Conservation (phyloP, 2,329 filamentous ascomycete genomes). For the Sphaceloma murrayae region DNA sequence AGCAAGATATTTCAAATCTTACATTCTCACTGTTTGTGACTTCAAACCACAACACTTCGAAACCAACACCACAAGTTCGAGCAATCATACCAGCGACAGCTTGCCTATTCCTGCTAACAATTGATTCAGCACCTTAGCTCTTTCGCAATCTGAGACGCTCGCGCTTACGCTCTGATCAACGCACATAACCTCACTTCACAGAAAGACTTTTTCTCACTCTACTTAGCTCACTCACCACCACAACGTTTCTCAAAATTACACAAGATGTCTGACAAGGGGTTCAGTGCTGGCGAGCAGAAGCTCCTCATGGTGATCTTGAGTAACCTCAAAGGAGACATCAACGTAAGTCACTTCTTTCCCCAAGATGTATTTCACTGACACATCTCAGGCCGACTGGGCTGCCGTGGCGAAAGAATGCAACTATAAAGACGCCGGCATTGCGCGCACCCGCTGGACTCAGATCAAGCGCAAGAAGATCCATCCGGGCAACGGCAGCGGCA, state of each 20-base stretch:
- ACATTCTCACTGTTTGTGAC: too few relatives aligned
- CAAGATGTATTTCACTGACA: conserved; percentile 1
- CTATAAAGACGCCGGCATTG: conserved; percentile 23
- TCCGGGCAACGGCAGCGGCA: background rate
- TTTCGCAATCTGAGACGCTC: too few relatives aligned
- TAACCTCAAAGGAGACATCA: conserved; percentile 23
- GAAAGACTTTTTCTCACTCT: too few relatives aligned
- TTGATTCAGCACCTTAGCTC: too few relatives aligned
- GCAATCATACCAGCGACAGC: too few relatives aligned
- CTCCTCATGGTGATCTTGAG: conserved; percentile 23
- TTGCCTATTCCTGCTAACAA: too few relatives aligned
- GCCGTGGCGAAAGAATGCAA: conserved; percentile 21
- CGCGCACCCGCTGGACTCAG: conserved; percentile 22
- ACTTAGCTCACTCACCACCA: background rate
- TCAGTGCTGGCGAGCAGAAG: conserved; percentile 23
- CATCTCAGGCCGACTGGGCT: conserved; percentile 22
- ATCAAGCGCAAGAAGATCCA: conserved; percentile 24
- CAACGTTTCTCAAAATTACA: background rate
- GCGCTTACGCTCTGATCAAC: too few relatives aligned
- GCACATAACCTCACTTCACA: background rate
- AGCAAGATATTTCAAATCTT: too few relatives aligned
- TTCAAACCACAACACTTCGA: too few relatives aligned
- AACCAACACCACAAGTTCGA: too few relatives aligned
- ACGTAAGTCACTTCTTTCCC: conserved; percentile 18
- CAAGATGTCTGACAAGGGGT: conserved; percentile 9